Percentiles rank a stretch among this genome's conserved stretches.
phyloP scores from a whole-genome alignment of 2,329 filamentous ascomycete genomes.

The Ambrosiella cleistominuta region DNA sequence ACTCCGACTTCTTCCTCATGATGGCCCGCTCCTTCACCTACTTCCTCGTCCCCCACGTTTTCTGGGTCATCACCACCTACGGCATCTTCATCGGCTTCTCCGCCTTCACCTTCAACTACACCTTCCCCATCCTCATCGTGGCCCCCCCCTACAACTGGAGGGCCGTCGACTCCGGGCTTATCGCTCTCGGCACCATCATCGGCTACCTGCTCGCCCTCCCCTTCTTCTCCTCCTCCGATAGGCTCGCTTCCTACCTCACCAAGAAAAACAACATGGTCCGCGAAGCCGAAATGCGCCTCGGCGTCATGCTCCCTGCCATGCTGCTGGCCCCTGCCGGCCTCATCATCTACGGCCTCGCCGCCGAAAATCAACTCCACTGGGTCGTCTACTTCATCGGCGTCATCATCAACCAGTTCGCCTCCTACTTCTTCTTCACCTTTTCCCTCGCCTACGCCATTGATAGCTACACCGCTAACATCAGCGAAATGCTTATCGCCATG shows the following conservation, averaged over 20 bases:
- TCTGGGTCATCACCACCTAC: constrained; percentile 31
- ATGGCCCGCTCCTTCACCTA: constrained; percentile 29
- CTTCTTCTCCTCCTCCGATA: constrained; percentile 26
- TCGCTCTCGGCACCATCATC: constrained; percentile 20
- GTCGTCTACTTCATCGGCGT: constrained; percentile 31
- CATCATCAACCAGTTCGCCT: constrained; percentile 29
- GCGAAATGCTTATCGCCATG: constrained; percentile 44
- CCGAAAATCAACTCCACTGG: constrained; percentile 25
- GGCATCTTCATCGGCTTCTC: constrained; percentile 23
- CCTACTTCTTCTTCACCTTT: constrained; percentile 39
- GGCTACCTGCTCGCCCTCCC: constrained; percentile 25
- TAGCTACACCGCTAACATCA: constrained; percentile 39
- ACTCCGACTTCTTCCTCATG: constrained; percentile 28
- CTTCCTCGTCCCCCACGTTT: constrained; percentile 29
- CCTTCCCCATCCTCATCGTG: constrained; percentile 30
- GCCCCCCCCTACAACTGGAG: constrained; percentile 29
- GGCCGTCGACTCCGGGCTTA: constrained; percentile 26
- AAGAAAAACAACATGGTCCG: constrained; percentile 28
- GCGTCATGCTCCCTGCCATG: constrained; percentile 22
- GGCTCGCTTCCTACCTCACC: constrained; percentile 26
- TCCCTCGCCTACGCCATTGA: constrained; percentile 44
- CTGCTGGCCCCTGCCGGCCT: constrained; percentile 25
- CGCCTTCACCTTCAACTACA: constrained; percentile 29
- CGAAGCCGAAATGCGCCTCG: constrained; percentile 31
- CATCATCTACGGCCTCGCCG: constrained; percentile 25